Evolutionary conservation across 202 grass and related monocot species (phyloP), one percentile per base, ranked within the genome.

Genomic region (Panicum virgatum): DNA sequence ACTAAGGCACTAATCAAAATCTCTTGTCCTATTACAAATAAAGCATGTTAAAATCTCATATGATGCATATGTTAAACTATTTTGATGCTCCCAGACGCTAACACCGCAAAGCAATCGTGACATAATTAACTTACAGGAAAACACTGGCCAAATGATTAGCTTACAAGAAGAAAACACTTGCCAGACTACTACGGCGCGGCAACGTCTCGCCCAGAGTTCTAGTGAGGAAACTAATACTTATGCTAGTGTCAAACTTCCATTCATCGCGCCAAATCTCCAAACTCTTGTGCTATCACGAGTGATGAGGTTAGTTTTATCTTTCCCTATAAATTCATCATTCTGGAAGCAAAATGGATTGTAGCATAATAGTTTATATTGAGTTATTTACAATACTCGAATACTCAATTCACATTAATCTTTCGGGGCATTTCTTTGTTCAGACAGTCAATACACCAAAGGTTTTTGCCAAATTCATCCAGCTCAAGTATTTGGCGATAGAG

Each of bases 181-280:
- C 29, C 29, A 30, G 29, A 30, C 29, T n/a, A n/a, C n/a, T n/a
- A n/a, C n/a, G n/a, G n/a, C n/a, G n/a, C n/a, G n/a, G n/a, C n/a
- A n/a, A n/a, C n/a, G n/a, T n/a, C n/a, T n/a, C n/a, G n/a, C n/a
- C n/a, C n/a, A n/a, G n/a, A n/a, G n/a, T n/a, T n/a, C n/a, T n/a
- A n/a, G 30, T 71, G 53, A 85, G 45, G 30, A 37, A 76, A 15
- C 7, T 85, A 78, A 25, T 62, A 25, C 52, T 69, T 84, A 84
- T 40, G 73, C 30, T 62, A 76, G 63, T 11, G 53, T 25, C 12
- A 70, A 61, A 12, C 53, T 78, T 78, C 45, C 46, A 27, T 52
- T 36, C 46, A 29, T 85, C 26, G 30, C 22, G 3, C 65, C 74
- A 52, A 71, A 85, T 85, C 52, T 84, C 34, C 52, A 78, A 50